phyloP scores from a whole-genome alignment of 306 rosid genomes.

The Begonia loranthoides region DNA sequence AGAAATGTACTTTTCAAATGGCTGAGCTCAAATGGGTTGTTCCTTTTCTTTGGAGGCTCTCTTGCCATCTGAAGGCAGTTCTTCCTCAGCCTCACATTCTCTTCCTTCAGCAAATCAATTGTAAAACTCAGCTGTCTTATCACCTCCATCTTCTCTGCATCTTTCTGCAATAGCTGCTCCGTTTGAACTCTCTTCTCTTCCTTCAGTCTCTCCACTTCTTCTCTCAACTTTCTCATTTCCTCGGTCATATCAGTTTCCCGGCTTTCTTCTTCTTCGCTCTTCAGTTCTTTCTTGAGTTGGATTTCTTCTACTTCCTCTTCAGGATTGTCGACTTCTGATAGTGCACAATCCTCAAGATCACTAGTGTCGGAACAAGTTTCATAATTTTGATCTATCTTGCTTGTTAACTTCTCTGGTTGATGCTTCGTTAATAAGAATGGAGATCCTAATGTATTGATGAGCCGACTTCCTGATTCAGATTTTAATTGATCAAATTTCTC shows the following conservation, averaged over 20 bases:
- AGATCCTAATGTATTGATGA: constrained; percentile 25
- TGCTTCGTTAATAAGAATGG: constrained; percentile 47
- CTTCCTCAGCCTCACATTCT: constrained; percentile 42
- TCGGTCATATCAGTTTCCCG: background rate
- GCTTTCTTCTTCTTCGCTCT: constrained; percentile 10
- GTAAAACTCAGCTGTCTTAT: constrained; percentile 68
- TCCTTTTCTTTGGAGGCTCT: background rate
- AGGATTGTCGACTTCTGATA: constrained; percentile 83
- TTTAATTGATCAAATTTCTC: constrained; percentile 67
- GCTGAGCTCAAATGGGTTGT: background rate
- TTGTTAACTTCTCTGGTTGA: constrained; percentile 22
- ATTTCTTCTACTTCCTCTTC: constrained; percentile 27
- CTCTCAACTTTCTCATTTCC: constrained; percentile 24
- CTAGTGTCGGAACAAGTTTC: constrained; percentile 45
- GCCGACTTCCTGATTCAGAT: constrained; percentile 41
- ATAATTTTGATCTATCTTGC: constrained; percentile 25
- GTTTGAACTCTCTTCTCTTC: constrained; percentile 34
- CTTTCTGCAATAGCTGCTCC: constrained; percentile 40
- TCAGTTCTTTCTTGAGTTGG: constrained; percentile 9
- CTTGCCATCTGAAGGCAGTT: background rate
- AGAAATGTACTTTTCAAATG: constrained; percentile 1
- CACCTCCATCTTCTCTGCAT: constrained; percentile 64
- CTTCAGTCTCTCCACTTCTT: constrained; percentile 27
- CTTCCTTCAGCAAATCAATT: constrained; percentile 53
- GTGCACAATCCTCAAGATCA: constrained; percentile 37